Conservation (phyloP, 164 flowering plant genomes). For the Vitis amurensis region DNA sequence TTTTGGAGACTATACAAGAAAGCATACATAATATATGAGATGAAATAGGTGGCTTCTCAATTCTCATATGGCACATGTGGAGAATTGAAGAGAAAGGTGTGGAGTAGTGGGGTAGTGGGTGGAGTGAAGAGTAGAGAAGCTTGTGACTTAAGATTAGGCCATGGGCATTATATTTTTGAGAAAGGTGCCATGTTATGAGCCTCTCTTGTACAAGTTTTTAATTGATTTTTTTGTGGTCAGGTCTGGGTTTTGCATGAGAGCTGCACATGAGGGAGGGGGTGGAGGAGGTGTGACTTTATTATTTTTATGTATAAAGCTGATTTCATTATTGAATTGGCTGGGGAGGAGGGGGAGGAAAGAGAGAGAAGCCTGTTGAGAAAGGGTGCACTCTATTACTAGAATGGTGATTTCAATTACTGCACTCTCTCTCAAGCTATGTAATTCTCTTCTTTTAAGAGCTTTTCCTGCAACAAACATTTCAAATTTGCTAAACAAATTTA, state of each 20-base stretch:
- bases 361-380: too few relatives aligned
- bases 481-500: too few relatives aligned
- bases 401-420: too few relatives aligned
- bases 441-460: too few relatives aligned
- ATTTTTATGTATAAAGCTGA: neutral
- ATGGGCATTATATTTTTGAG: conserved; percentile 5
- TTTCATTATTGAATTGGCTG: neutral
- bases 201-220: neutral
- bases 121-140: neutral
- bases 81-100: neutral
- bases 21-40: too few relatives aligned
- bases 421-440: too few relatives aligned
- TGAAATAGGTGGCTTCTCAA: too few relatives aligned
- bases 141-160: conserved; percentile 1
- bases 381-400: too few relatives aligned
- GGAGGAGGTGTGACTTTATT: neutral
- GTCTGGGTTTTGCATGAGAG: conserved; percentile 2
- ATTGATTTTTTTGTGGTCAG: neutral
- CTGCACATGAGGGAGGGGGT: neutral
- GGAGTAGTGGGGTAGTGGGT: neutral
- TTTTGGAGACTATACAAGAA: too few relatives aligned
- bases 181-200: conserved; percentile 14
- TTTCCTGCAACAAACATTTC: too few relatives aligned
- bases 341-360: too few relatives aligned
- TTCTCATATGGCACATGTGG: neutral